A percentile compares a stretch with the other conserved stretches of the same genome.
Conservation (phyloP, 2,329 filamentous ascomycete species). For the Bipolaris oryzae region DNA sequence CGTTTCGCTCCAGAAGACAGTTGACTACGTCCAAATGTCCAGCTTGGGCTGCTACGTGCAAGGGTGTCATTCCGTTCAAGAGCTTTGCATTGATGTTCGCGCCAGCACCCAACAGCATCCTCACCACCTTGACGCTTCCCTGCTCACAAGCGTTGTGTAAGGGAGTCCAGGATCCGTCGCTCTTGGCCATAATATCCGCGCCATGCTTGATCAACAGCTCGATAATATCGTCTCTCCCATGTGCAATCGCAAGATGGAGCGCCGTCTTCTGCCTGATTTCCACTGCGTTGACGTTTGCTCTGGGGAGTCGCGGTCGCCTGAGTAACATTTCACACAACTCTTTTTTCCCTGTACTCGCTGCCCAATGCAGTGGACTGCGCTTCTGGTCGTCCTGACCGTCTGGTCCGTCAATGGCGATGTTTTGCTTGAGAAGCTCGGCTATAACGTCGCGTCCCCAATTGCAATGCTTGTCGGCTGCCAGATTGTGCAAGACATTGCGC, state of each 20-base stretch:
- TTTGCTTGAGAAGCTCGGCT: slow-evolving; percentile 47
- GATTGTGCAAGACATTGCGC: slow-evolving; percentile 45
- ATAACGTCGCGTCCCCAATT: slow-evolving; percentile 57
- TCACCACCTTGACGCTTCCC: slow-evolving; percentile 40
- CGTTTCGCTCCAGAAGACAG: slow-evolving; percentile 43
- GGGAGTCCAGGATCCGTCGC: slow-evolving; percentile 44
- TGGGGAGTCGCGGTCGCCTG: slow-evolving; percentile 30
- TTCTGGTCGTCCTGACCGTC: slow-evolving; percentile 53
- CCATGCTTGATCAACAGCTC: slow-evolving; percentile 40
- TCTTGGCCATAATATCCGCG: slow-evolving; percentile 41
- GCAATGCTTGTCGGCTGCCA: slow-evolving; percentile 51
- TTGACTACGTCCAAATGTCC: slow-evolving; percentile 47
- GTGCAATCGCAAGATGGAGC: slow-evolving; percentile 44
- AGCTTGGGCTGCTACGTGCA: slow-evolving; percentile 47
- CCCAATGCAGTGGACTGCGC: slow-evolving; percentile 63
- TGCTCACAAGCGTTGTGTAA: slow-evolving; percentile 46
- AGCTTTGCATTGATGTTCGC: slow-evolving; percentile 44
- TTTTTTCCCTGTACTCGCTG: slow-evolving; percentile 62
- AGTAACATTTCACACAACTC: slow-evolving; percentile 58
- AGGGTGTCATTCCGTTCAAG: slow-evolving; percentile 44
- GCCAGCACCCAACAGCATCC: slow-evolving; percentile 37
- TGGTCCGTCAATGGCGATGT: slow-evolving; percentile 50
- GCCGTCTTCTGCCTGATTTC: slow-evolving; percentile 46
- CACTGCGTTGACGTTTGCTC: slow-evolving; percentile 42
- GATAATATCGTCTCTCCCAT: slow-evolving; percentile 46